Conservation (phyloP, 176 grass and related monocot genomes). For the Saccharum spontaneum region DNA sequence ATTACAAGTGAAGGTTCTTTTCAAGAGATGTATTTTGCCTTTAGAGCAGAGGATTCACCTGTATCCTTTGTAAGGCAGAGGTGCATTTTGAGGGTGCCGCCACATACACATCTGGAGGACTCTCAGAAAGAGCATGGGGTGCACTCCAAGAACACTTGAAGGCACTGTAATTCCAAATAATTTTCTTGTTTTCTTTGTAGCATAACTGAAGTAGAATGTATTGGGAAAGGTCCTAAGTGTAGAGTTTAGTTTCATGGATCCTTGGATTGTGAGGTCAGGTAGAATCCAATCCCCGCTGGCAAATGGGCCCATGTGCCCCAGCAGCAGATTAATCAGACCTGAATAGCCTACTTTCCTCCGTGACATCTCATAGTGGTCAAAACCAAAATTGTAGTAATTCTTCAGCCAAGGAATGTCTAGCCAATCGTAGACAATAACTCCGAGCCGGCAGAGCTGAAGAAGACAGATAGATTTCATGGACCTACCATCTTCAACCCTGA, state of each 20-base stretch:
- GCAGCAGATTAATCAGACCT: conserved; percentile 75
- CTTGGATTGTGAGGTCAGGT: conserved; percentile 92
- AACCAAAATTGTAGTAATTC: conserved; percentile 97
- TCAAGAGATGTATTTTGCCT: not conserved
- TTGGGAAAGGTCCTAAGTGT: conserved; percentile 70
- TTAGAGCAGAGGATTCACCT: conserved; percentile 48
- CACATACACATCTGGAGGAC: conserved; percentile 96
- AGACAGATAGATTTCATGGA: conserved; percentile 83
- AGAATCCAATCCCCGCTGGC: conserved; percentile 92
- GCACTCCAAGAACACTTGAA: conserved; percentile 79
- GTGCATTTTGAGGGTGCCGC: conserved; percentile 57
- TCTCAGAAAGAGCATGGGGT: conserved; percentile 95
- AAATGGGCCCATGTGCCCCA: conserved; percentile 80
- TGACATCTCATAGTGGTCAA: conserved; percentile 91
- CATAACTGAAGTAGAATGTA: conserved; percentile 99
- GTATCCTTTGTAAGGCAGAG: conserved; percentile 95
- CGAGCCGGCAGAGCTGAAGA: conserved; percentile 85
- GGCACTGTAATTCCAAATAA: conserved; percentile 80
- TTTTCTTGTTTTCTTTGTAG: conserved; percentile 89
- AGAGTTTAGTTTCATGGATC: conserved; percentile 69
- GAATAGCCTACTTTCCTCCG: conserved; percentile 71
- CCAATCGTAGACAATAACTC: conserved; percentile 95
- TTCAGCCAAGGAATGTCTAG: conserved; percentile 87
- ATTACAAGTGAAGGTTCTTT: not conserved
- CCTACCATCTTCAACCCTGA: conserved; percentile 79